Evolutionary conservation across 2,329 filamentous ascomycete species (phyloP).

Genomic region (Fusarium guadeloupense): DNA sequence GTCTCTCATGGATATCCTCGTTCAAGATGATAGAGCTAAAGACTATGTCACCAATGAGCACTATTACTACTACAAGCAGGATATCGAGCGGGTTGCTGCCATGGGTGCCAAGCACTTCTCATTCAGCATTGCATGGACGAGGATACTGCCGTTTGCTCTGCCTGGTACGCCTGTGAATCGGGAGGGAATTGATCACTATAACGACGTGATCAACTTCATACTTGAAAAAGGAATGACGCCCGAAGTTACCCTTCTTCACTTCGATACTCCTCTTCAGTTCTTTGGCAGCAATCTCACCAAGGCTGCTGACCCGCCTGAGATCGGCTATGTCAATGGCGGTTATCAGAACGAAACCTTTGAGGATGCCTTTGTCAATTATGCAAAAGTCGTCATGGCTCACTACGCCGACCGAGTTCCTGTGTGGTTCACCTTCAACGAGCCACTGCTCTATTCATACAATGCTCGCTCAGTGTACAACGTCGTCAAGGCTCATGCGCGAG

Average conservation of each 20-base stretch:
- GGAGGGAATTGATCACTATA: slow-evolving; percentile 61
- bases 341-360: slow-evolving; percentile 59
- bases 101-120: slow-evolving; percentile 62
- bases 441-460: slow-evolving; percentile 53
- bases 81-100: slow-evolving; percentile 61
- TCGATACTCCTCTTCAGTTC: slow-evolving; percentile 58
- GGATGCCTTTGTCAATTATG: slow-evolving; percentile 63
- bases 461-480: slow-evolving; percentile 53
- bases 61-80: slow-evolving; percentile 66
- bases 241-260: slow-evolving; percentile 59
- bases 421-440: slow-evolving; percentile 65
- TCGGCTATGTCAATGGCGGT: slow-evolving; percentile 54
- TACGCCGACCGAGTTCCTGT: slow-evolving; percentile 61
- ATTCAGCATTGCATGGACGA: slow-evolving; percentile 62
- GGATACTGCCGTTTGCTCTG: slow-evolving; percentile 61
- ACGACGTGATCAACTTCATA: slow-evolving; percentile 61
- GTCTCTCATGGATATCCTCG: slow-evolving; percentile 54
- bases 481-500: slow-evolving; percentile 58
- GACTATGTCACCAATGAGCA: slow-evolving; percentile 57
- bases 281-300: slow-evolving; percentile 47
- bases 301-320: slow-evolving; percentile 33
- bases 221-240: slow-evolving; percentile 61
- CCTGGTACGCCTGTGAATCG: slow-evolving; percentile 61
- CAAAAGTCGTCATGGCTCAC: slow-evolving; percentile 60
- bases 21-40: slow-evolving; percentile 39